Evolutionary conservation across 2,329 filamentous ascomycete genomes (phyloP), one percentile per base, ranked within the genome.

Genomic region (Talaromyces rugulosus): DNA sequence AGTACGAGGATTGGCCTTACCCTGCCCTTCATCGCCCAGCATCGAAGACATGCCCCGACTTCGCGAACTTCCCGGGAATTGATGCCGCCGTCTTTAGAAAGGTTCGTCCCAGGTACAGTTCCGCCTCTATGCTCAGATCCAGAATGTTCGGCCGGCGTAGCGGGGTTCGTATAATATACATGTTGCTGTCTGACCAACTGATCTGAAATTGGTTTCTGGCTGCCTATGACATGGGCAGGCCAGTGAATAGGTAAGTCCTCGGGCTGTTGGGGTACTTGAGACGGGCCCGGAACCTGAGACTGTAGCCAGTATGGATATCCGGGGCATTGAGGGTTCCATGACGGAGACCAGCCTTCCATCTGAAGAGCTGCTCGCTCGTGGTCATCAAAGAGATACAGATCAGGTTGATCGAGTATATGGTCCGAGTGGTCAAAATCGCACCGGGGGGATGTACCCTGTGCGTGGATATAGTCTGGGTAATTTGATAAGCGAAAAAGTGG

Each of bases 21-120:
- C 58, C n/a, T 53, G 23, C 44, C 31, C 52, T 34, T 56, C 16
- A 59, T 11, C 1, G 33, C 11, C n/a, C 27, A 23, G 34, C 61
- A 62, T 30, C 61, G 58, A 8, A 62, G 14, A 23, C 61, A 62
- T 18, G 16, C 60, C 4, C 60, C 60, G 23, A 23, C 3, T 11
- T 52, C 16, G 27, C 60, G 60, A 12, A 62, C 56, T 12, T 27
- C 11, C 7, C 33, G 56, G n/a, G 28, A 6, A 59, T 59, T 62
- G 2, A 1, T 12, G 36, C 3, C 9, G 53, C 23, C 2, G 9
- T 27, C 11, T 23, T 31, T 23, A 16, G 30, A 16, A 8, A 56
- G 23, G 1, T 44, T 55, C 31, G n/a, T 51, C 5, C 60, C 60
- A 3, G 18, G 30, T 12, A 6, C 27, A 11, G 52, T 56, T 12